Percentiles rank a stretch among this genome's conserved stretches.
phyloP scores from a whole-genome alignment of 2,329 filamentous ascomycete genomes.

The Xylaria arbuscula region DNA sequence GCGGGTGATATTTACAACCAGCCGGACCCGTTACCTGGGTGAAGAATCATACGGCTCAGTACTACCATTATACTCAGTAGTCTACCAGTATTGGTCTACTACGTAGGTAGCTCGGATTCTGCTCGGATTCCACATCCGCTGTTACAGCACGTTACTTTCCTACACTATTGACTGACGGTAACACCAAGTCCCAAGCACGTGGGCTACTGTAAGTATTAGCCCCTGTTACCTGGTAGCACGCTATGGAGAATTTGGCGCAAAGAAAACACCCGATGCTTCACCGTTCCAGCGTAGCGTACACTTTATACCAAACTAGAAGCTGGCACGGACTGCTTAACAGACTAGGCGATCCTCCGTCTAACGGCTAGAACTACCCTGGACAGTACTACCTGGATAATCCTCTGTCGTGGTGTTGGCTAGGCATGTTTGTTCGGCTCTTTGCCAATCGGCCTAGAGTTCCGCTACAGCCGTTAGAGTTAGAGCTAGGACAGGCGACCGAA shows the following conservation, averaged over 20 bases:
- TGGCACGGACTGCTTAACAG: neutral
- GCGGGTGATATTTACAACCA: neutral
- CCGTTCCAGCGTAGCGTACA: neutral
- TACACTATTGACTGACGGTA: neutral
- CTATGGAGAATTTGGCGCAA: neutral
- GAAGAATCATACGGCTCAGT: neutral
- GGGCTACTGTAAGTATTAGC: neutral
- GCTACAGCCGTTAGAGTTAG: neutral
- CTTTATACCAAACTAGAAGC: neutral
- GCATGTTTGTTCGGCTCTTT: neutral
- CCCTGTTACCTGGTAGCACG: neutral
- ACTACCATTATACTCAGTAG: neutral
- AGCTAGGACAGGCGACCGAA: too few species aligned
- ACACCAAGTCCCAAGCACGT: neutral
- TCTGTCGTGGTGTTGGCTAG: neutral
- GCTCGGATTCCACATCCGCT: too few species aligned
- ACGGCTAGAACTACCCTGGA: neutral
- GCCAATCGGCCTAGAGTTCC: neutral
- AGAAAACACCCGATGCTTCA: neutral
- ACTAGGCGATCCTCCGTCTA: constrained; percentile 1
- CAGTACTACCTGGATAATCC: neutral
- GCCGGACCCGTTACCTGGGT: neutral
- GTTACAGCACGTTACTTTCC: neutral
- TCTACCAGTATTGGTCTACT: neutral
- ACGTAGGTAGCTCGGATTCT: too few species aligned